Conservation (phyloP, 208 protist genomes). For the Herpetomonas samuelpessoai region DNA sequence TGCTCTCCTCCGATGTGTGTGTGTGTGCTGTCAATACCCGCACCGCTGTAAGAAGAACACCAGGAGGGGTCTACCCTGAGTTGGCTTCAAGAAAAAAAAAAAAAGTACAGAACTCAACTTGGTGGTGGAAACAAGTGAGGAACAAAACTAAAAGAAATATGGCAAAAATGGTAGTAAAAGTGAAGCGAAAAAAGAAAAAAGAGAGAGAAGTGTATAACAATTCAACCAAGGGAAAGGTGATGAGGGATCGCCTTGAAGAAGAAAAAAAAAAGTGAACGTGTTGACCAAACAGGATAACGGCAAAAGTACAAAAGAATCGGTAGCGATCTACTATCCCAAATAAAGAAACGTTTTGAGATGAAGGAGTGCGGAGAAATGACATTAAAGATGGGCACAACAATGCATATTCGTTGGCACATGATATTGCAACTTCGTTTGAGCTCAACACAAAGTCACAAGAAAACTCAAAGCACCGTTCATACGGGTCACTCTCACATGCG, state of each 20-base stretch:
- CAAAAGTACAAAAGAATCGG: slow-evolving; percentile 7
- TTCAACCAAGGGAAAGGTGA: slow-evolving; percentile 1
- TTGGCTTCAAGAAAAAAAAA: neutral
- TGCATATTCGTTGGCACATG: too few relatives aligned
- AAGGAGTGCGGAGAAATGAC: too few relatives aligned
- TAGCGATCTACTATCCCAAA: neutral
- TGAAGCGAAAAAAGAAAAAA: slow-evolving; percentile 12
- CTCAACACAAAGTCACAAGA: too few relatives aligned
- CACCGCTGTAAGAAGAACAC: too few relatives aligned
- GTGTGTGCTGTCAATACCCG: too few relatives aligned
- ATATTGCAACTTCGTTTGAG: too few relatives aligned
- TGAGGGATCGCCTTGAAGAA: slow-evolving; percentile 5
- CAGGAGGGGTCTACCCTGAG: too few relatives aligned
- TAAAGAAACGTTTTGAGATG: too few relatives aligned
- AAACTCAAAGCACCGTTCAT: too few relatives aligned
- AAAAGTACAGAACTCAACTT: neutral
- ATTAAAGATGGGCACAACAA: too few relatives aligned
- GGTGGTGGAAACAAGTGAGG: neutral
- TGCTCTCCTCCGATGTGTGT: too few relatives aligned
- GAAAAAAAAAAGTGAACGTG: slow-evolving; percentile 4
- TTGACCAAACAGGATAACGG: neutral
- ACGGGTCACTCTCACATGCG: too few relatives aligned
- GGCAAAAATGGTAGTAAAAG: slow-evolving; percentile 12
- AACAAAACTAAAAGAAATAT: slow-evolving; percentile 5
- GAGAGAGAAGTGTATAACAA: neutral